These are phyloP conservation scores for Terfezia claveryi DNA, from an alignment of 495 filamentous ascomycete species.

Conservation along the genomic window DNA sequence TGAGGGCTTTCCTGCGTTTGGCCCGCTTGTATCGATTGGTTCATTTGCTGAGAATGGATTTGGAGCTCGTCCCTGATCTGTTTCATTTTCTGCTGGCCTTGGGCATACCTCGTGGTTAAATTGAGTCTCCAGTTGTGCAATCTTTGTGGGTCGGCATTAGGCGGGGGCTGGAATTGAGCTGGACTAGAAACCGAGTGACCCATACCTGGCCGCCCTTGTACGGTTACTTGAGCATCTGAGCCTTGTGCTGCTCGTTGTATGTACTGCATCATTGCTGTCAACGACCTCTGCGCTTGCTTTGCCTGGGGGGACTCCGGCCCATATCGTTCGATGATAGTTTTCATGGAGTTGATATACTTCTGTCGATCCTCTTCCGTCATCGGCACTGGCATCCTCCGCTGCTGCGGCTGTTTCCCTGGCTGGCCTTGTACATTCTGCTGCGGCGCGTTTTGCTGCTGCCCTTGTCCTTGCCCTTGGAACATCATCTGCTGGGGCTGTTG, in stretches of 20 bases:
- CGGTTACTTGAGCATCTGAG: background rate
- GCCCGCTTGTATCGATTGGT: background rate
- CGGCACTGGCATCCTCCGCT: constrained; percentile 6
- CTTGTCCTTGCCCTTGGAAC: constrained; percentile 4
- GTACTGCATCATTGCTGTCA: background rate
- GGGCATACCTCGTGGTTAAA: constrained; percentile 10
- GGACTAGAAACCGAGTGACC: background rate
- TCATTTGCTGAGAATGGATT: background rate
- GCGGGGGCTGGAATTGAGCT: constrained; percentile 1
- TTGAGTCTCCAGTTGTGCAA: constrained; percentile 14
- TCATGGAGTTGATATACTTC: background rate
- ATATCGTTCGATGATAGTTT: background rate
- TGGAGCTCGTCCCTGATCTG: constrained; percentile 8
- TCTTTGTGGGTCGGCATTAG: constrained; percentile 7
- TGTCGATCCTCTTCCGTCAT: background rate
- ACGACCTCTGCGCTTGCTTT: background rate
- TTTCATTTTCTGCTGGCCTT: constrained; percentile 13
- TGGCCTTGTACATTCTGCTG: constrained; percentile 1
- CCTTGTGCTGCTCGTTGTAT: background rate
- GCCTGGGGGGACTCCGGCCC: background rate
- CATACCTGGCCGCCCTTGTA: background rate
- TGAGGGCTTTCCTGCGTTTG: background rate
- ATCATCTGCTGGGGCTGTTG: constrained; percentile 7
- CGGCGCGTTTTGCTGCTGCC: constrained; percentile 2
- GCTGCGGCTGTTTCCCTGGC: constrained; percentile 5